These are phyloP conservation scores for Calvatia gigantea DNA, from an alignment of 768 basidiomycete genomes.

Conservation along the genomic window DNA sequence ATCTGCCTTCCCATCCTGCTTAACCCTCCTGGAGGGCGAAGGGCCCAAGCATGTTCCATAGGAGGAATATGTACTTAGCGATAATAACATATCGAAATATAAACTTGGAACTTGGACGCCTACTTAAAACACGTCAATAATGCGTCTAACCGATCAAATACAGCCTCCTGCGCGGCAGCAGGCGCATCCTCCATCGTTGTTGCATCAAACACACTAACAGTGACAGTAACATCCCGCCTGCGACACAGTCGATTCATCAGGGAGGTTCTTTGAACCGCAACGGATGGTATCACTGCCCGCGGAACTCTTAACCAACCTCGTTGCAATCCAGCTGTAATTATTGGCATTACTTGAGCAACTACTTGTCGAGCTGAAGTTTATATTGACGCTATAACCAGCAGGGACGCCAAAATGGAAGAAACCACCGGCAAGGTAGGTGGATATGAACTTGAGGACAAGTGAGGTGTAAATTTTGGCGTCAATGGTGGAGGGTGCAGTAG, in stretches of 20 bases:
- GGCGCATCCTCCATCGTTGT: conserved; percentile 39
- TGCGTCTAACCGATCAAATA: conserved; percentile 30
- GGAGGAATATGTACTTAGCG: no score
- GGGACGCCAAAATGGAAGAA: conserved; percentile 33
- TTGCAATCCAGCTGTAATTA: conserved; percentile 41
- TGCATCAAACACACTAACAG: conserved; percentile 45
- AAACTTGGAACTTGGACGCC: no score
- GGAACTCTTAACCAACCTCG: conserved; percentile 30
- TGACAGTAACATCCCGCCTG: conserved; percentile 38
- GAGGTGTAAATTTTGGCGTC: conserved; percentile 40
- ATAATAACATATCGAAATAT: no score
- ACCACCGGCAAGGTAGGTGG: conserved; percentile 21
- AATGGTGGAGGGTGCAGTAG: conserved; percentile 28
- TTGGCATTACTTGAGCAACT: conserved; percentile 30
- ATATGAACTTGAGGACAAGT: conserved; percentile 35
- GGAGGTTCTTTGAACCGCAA: conserved; percentile 40
- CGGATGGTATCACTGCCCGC: conserved; percentile 37
- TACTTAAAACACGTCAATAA: conserved; percentile 22
- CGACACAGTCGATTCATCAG: conserved; percentile 39
- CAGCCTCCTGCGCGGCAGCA: conserved; percentile 36
- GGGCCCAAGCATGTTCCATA: no score
- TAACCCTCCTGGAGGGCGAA: no score
- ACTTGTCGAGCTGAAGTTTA: conserved; percentile 43
- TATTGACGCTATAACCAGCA: conserved; percentile 38
- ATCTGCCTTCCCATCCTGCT: no score